Base-by-base conservation (phyloP, 805 yeast species). In the Zygoascus bituminiphila region DNA sequence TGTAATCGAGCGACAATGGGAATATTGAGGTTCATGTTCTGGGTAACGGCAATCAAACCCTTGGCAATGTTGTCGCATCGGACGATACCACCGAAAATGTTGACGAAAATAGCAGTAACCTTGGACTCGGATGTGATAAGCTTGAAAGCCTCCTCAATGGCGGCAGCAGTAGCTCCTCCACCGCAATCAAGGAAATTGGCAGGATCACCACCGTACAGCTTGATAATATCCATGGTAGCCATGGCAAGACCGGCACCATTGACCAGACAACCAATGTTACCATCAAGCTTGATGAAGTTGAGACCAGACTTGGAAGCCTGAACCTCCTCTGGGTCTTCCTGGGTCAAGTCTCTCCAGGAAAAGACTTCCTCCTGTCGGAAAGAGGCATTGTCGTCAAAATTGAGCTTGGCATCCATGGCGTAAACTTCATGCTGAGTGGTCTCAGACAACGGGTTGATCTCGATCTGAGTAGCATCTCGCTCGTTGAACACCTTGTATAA, bases 161-260 rank as follows among this genome's bases (percentile, higher is more conserved):
- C 91, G 72, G 87, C 85, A 58, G 98, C 97, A 55, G 98, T 93
- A 61, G 99, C 98, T 70, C 96, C 95, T 76, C 99, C 99, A 77
- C 99, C 99, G 72, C 96, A 93, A 76, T 93, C 99, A 68, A 93
- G 80, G 80, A 93, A 93, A 78, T 93, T 93, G 57, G 98, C 99
- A 62, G 99, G 99, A 60, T 81, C 85, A 70, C 99, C 99, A 64
- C 98, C 97, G 75, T 88, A 86, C 62, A 93, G 80, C 75, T 93
- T 88, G 76, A 93, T 88, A 68, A 94, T 94, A 72, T 93, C 99
- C 97, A 93, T 89, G 57, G 99, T 93, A 61, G 99, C 99, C 99
- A 93, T 93, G 63, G 99, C 99, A 67, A 93, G 79, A 71, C 99
- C 99, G 51, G 99, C 99, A 76, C 99, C 99, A 72, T 93, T 93